These are phyloP conservation scores for Erysiphe pisi DNA, from an alignment of 2,329 filamentous ascomycete species.

Conservation along the genomic window DNA sequence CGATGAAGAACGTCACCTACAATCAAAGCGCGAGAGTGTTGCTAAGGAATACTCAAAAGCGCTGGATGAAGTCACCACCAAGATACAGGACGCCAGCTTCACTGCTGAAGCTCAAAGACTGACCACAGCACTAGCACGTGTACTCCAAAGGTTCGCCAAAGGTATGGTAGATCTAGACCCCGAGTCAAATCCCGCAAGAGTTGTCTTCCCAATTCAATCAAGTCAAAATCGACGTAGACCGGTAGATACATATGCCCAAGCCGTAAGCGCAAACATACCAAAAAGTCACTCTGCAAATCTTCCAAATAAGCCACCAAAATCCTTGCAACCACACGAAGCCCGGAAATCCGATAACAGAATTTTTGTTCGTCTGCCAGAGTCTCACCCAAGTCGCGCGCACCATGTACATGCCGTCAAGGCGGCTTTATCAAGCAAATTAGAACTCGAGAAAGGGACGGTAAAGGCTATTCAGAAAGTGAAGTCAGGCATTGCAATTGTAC, in stretches of 20 bases:
- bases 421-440: not conserved
- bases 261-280: not conserved
- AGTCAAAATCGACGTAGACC: not conserved
- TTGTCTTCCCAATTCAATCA: not conserved
- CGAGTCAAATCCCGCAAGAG: not conserved
- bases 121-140: not conserved
- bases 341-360: not conserved
- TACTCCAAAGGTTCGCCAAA: not conserved
- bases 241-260: not conserved
- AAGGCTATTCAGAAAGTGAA: not conserved
- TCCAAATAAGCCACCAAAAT: not conserved
- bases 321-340: not conserved
- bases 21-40: not conserved
- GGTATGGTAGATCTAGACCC: not conserved
- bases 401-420: not conserved
- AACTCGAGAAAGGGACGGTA: not conserved
- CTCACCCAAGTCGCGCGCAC: not conserved
- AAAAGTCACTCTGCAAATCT: not conserved
- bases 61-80: not conserved
- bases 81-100: not conserved
- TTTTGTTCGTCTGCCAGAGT: not conserved
- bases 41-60: constrained; percentile 18
- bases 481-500: not conserved
- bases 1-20: not conserved
- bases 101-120: not conserved